Evolutionary conservation across 805 yeast genomes (phyloP), one percentile per base, ranked within the genome.

Genomic region (Starmerella kuoi): DNA sequence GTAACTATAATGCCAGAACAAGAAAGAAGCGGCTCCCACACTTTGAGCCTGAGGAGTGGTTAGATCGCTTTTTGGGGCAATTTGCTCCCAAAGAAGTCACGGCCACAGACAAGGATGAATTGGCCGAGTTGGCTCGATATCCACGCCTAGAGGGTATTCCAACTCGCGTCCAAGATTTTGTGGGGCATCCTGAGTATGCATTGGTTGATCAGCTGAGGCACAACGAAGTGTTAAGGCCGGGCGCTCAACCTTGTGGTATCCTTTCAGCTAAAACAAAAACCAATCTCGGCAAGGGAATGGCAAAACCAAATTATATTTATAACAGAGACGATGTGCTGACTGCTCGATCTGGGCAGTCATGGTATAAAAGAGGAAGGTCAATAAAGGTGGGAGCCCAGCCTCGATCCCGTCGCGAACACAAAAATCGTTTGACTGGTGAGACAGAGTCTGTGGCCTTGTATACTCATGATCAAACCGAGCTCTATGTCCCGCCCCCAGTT

Each of bases 61-160:
- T 73, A 57, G 57, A 62, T 6, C 60, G 61, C 6, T 53, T 82
- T 17, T 18, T 77, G 20, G 51, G 51, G 1, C 60, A 53, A 47
- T 53, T 53, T 59, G 5, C 54, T 35, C 14, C 51, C 26, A 5
- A 51, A 58, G 32, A 42, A 22, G 24, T 64, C 24, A 23, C 58
- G 5, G 64, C 62, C 42, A 63, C 63, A 22, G 61, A 57, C 22
- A 11, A 53, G 3, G 58, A 59, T 43, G 94, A 85, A 52, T 61
- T 69, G 31, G 68, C 70, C 25, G 82, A 77, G 46, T 74, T 85
- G 37, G 60, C 67, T 27, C 69, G 74, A 38, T 65, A 81, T 41
- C 79, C 82, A 35, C 62, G 73, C 15, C 65, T 70, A 23, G 97
- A 91, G 55, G 95, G 94, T 0, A 77, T 88, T 70, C 98, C 98